These are phyloP conservation scores for Metschnikowia kofuensis DNA, from an alignment of 805 yeast genomes.

Conservation along the genomic window DNA sequence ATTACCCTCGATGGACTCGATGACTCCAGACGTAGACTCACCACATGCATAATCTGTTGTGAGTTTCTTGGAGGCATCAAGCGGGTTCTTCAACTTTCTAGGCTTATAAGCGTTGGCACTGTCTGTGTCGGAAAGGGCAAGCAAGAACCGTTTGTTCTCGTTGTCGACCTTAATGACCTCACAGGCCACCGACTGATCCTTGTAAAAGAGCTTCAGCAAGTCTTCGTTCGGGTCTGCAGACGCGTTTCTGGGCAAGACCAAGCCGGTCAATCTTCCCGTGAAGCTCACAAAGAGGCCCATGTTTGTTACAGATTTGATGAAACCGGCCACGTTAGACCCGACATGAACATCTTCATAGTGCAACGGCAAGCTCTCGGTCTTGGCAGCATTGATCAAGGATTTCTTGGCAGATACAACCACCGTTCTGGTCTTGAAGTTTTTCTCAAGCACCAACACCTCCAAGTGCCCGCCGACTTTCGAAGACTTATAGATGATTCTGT, in stretches of 20 bases:
- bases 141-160: constrained; percentile 65
- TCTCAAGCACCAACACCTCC: constrained; percentile 65
- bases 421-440: constrained; percentile 57
- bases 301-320: constrained; percentile 70
- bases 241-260: constrained; percentile 73
- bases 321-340: constrained; percentile 61
- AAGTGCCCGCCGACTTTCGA: constrained; percentile 58
- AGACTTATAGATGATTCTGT: constrained; percentile 62
- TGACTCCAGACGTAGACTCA: constrained; percentile 52
- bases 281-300: constrained; percentile 83
- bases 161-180: constrained; percentile 66
- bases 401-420: constrained; percentile 63
- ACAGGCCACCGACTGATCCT: constrained; percentile 70
- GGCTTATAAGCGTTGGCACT: constrained; percentile 11
- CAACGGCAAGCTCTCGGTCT: constrained; percentile 51
- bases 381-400: constrained; percentile 65
- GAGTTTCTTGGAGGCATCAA: constrained; percentile 50
- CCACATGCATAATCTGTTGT: constrained; percentile 60
- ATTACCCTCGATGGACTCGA: constrained; percentile 64
- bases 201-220: constrained; percentile 50
- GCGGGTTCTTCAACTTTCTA: constrained; percentile 45
- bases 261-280: constrained; percentile 76
- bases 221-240: constrained; percentile 51
- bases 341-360: constrained; percentile 54
- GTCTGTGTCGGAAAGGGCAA: constrained; percentile 50